phyloP scores from a whole-genome alignment of 257 asterid genomes.

The Jacaranda copaia region DNA sequence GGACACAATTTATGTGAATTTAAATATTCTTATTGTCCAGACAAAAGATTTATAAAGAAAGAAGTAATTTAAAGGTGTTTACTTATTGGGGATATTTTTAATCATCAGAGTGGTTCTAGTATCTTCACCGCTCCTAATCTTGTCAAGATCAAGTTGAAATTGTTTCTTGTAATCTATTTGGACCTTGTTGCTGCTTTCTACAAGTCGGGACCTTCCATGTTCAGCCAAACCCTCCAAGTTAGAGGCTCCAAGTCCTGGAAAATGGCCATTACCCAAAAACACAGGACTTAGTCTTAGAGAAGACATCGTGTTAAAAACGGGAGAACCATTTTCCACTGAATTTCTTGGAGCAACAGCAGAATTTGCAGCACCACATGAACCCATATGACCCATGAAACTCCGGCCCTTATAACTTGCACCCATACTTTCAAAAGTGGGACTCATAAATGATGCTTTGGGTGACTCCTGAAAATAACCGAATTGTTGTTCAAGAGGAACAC shows the following conservation, averaged over 20 bases:
- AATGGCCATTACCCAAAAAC: constrained; percentile 44
- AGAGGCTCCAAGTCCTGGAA: constrained; percentile 40
- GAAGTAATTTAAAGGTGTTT: constrained; percentile 19
- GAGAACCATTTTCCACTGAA: constrained; percentile 49
- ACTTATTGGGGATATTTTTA: constrained; percentile 91
- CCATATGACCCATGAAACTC: constrained; percentile 44
- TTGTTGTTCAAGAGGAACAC: constrained; percentile 49
- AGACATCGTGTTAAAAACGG: constrained; percentile 53
- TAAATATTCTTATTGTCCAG: neutral
- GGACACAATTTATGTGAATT: neutral
- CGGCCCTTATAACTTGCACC: constrained; percentile 37
- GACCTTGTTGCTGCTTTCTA: constrained; percentile 49
- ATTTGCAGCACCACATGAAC: constrained; percentile 37
- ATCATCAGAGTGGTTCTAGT: constrained; percentile 79
- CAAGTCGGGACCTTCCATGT: constrained; percentile 43
- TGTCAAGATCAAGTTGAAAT: constrained; percentile 71
- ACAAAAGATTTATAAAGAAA: neutral
- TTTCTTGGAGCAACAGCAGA: constrained; percentile 42
- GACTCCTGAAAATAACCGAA: constrained; percentile 55
- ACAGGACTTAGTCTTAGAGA: constrained; percentile 49
- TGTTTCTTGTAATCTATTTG: constrained; percentile 57
- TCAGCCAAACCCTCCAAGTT: constrained; percentile 53
- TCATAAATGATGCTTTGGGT: constrained; percentile 39
- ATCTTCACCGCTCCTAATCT: constrained; percentile 72
- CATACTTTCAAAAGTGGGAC: constrained; percentile 29